Percentiles rank a stretch among this genome's conserved stretches.
phyloP scores from a whole-genome alignment of 1,284 basidiomycete species.

The Malassezia dermatis region DNA sequence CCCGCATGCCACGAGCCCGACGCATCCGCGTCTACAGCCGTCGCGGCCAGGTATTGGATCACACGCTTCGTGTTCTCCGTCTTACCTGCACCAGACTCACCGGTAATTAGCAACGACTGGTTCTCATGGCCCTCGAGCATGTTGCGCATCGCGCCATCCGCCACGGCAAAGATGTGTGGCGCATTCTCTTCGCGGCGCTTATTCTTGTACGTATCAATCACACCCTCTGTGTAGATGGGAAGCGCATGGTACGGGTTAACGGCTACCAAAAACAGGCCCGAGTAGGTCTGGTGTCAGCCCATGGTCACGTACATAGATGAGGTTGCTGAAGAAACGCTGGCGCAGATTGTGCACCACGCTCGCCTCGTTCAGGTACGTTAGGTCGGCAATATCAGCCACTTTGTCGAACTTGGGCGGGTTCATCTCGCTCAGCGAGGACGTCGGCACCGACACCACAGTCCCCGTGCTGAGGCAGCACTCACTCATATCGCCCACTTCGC shows the following conservation, averaged over 20 bases:
- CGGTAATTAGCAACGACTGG: conserved; percentile 97
- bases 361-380: conserved; percentile 96
- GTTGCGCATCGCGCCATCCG: conserved; percentile 94
- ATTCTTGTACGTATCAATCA: conserved; percentile 82
- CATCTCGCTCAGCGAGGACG: conserved; percentile 44
- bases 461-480: conserved; percentile 57
- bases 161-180: conserved; percentile 93
- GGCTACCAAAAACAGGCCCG: conserved; percentile 90
- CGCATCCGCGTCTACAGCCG: conserved; percentile 57
- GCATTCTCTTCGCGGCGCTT: conserved; percentile 87
- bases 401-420: conserved; percentile 98
- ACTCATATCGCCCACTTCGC: conserved; percentile 59
- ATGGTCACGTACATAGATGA: conserved; percentile 72
- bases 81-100: conserved; percentile 97
- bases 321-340: conserved; percentile 76
- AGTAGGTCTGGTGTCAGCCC: conserved; percentile 64
- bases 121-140: conserved; percentile 96
- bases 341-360: conserved; percentile 95
- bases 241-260: conserved; percentile 92
- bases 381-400: conserved; percentile 93
- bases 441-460: conserved; percentile 55
- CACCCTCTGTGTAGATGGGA: conserved; percentile 84
- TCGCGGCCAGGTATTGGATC: conserved; percentile 96
- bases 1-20: conserved; percentile 14
- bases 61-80: conserved; percentile 99